These are phyloP conservation scores for Mycosphaerelloides madeirae DNA, from an alignment of 2,329 filamentous ascomycete genomes.

Conservation along the genomic window DNA sequence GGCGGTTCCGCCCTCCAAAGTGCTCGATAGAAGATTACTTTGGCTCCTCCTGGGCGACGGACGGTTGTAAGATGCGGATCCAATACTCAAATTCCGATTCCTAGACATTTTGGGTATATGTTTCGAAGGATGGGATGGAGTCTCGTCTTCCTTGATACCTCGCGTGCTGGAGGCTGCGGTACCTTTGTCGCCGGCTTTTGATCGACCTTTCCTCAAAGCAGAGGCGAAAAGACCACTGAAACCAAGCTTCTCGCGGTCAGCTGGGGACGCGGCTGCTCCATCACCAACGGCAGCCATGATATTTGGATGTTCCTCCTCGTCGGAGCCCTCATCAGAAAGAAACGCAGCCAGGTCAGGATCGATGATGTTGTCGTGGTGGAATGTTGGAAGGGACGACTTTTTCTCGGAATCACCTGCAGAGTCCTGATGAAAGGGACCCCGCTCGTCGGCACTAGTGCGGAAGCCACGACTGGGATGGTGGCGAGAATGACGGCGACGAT, in stretches of 20 bases:
- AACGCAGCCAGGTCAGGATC: conserved; percentile 93
- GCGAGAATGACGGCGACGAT: conserved; percentile 82
- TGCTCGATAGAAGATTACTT: conserved; percentile 50
- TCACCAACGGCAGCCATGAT: conserved; percentile 71
- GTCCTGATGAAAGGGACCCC: conserved; percentile 80
- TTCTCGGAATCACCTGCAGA: conserved; percentile 61
- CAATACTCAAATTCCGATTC: conserved; percentile 77
- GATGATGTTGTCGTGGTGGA: conserved; percentile 97
- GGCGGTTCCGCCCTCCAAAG: conserved; percentile 22
- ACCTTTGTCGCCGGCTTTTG: conserved; percentile 67
- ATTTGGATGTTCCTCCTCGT: conserved; percentile 84
- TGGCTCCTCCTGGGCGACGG: conserved; percentile 64
- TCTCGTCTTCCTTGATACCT: conserved; percentile 56
- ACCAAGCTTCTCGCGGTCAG: conserved; percentile 68
- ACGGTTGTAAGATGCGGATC: conserved; percentile 67
- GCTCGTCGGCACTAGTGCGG: conserved; percentile 67
- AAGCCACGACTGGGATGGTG: conserved; percentile 71
- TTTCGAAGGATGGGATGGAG: conserved; percentile 60
- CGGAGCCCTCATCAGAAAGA: conserved; percentile 86
- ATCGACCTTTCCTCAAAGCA: conserved; percentile 70
- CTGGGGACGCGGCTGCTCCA: conserved; percentile 43
- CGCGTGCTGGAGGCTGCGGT: conserved; percentile 65
- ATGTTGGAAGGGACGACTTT: conserved; percentile 72
- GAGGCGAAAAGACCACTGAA: conserved; percentile 66
- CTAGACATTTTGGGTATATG: conserved; percentile 61